phyloP scores from a whole-genome alignment of 352 stramenopile species.

The Phytophthora crassamura region DNA sequence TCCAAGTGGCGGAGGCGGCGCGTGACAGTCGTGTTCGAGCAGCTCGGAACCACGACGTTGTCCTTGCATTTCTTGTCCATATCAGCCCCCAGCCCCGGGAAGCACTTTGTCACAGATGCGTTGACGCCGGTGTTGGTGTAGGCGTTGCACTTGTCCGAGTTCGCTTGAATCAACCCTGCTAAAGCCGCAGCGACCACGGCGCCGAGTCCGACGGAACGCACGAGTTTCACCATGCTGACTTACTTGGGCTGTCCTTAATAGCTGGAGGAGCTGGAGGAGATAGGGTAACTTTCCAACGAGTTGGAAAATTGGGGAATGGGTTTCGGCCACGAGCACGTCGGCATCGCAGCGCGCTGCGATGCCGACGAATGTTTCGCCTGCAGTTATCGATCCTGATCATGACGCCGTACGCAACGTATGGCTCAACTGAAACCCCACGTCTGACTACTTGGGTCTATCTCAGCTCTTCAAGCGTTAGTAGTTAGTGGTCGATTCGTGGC shows the following conservation, averaged over 20 bases:
- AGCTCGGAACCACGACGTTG: slow-evolving; percentile 9
- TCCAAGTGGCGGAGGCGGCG: slow-evolving; percentile 27
- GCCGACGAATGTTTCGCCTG: slow-evolving; percentile 18
- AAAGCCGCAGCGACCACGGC: slow-evolving; percentile 20
- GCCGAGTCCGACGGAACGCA: slow-evolving; percentile 12
- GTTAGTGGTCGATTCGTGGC: background rate
- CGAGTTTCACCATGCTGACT: slow-evolving; percentile 32
- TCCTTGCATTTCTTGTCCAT: slow-evolving; percentile 7
- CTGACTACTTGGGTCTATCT: slow-evolving; percentile 5
- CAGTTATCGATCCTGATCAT: slow-evolving; percentile 19
- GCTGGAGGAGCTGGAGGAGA: background rate
- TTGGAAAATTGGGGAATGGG: slow-evolving; percentile 45
- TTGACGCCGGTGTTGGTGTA: slow-evolving; percentile 25
- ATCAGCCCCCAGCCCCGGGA: slow-evolving; percentile 22
- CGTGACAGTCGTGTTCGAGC: slow-evolving; percentile 1
- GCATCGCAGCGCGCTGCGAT: slow-evolving; percentile 11
- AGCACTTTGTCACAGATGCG: slow-evolving; percentile 22
- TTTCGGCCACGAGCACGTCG: slow-evolving; percentile 7
- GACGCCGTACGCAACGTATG: slow-evolving; percentile 19
- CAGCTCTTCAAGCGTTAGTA: background rate
- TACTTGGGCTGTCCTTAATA: background rate
- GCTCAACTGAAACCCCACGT: slow-evolving; percentile 21
- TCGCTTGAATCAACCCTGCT: slow-evolving; percentile 1
- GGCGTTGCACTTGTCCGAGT: slow-evolving; percentile 32
- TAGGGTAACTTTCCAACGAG: slow-evolving; percentile 40